Evolutionary conservation across 2,329 filamentous ascomycete species (phyloP).

Genomic region (Paracoccidioides brasiliensis): DNA sequence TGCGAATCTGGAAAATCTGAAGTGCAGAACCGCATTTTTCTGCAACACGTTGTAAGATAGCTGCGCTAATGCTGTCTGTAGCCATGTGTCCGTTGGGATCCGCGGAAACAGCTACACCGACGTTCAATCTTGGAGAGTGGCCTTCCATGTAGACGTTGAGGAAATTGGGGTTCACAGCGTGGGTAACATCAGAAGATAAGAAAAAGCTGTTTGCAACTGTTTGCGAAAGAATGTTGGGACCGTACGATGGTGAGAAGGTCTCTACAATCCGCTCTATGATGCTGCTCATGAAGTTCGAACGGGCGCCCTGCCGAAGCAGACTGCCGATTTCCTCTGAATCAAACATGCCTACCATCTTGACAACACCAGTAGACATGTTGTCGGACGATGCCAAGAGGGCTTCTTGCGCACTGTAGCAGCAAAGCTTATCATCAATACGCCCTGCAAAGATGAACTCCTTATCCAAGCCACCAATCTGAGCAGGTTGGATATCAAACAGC

Average conservation of each 20-base stretch:
- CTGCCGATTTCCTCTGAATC: constrained; percentile 96
- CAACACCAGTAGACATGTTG: constrained; percentile 41
- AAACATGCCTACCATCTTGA: constrained; percentile 88
- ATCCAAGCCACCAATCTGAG: constrained; percentile 69
- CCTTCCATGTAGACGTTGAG: constrained; percentile 66
- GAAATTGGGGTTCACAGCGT: constrained; percentile 94
- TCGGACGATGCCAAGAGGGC: constrained; percentile 59
- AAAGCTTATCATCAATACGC: constrained; percentile 94
- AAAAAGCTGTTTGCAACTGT: constrained; percentile 89
- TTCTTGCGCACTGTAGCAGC: constrained; percentile 81
- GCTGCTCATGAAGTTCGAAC: constrained; percentile 73
- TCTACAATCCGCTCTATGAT: constrained; percentile 69
- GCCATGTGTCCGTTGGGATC: constrained; percentile 95
- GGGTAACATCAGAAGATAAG: constrained; percentile 82
- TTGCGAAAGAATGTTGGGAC: constrained; percentile 52
- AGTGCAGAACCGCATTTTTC: constrained; percentile 57
- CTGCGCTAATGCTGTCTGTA: constrained; percentile 73
- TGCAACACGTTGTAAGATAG: constrained; percentile 66
- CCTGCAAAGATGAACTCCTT: constrained; percentile 92
- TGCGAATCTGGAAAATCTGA: constrained; percentile 89
- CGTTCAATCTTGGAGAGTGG: constrained; percentile 78
- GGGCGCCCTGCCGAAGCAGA: constrained; percentile 75
- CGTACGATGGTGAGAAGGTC: constrained; percentile 39
- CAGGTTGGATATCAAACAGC: constrained; percentile 81
- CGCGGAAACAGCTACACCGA: constrained; percentile 65